Percentiles rank a stretch among this genome's conserved stretches.
Conservation (phyloP, 179 eudicot species). For the Vitellaria paradoxa region DNA sequence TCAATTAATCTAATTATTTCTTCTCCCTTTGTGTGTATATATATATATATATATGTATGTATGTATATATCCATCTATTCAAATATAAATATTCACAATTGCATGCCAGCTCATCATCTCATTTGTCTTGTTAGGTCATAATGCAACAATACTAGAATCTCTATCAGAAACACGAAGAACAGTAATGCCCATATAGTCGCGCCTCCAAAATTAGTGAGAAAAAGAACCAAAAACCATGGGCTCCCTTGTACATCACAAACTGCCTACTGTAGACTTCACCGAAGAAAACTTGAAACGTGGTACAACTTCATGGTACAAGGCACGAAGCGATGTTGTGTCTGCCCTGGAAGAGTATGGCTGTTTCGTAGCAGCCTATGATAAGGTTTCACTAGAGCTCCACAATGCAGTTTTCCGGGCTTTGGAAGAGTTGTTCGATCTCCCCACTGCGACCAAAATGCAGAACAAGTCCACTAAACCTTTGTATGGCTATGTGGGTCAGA, state of each 20-base stretch:
- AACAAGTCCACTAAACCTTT: constrained; percentile 61
- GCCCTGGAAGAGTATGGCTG: constrained; percentile 83
- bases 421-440: constrained; percentile 52
- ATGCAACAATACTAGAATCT: neutral
- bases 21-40: no score
- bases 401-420: constrained; percentile 39
- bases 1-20: neutral
- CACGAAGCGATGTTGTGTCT: constrained; percentile 30
- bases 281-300: constrained; percentile 32
- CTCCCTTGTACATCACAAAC: constrained; percentile 37
- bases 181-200: neutral
- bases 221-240: constrained; percentile 27
- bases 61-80: no score
- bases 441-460: constrained; percentile 49
- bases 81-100: no score
- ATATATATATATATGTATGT: no score
- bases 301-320: constrained; percentile 39
- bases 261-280: constrained; percentile 48
- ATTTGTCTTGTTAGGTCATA: neutral
- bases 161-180: neutral
- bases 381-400: constrained; percentile 42
- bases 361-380: constrained; percentile 54
- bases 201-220: no score
- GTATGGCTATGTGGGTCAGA: constrained; percentile 64
- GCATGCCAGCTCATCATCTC: neutral